A percentile compares a stretch with the other conserved stretches of the same genome.
Conservation (phyloP, 768 basidiomycete genomes). For the Lyophyllum shimeji region DNA sequence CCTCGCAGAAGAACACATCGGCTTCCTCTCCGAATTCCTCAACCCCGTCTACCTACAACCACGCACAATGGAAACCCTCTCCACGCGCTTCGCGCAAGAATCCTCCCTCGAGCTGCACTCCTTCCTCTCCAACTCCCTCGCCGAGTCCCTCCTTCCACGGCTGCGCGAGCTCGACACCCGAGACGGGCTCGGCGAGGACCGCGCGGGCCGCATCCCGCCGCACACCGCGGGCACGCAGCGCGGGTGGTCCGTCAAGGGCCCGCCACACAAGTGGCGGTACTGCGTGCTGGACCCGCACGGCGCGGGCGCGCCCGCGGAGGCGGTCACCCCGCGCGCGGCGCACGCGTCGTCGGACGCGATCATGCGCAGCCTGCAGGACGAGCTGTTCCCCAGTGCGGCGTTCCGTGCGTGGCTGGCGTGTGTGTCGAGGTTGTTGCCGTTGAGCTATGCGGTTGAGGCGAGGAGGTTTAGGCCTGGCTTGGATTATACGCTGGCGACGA, state of each 20-base stretch:
- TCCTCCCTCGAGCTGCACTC: constrained; percentile 87
- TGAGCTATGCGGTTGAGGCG: constrained; percentile 74
- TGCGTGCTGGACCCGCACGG: constrained; percentile 54
- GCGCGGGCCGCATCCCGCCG: constrained; percentile 55
- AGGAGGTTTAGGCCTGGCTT: constrained; percentile 89
- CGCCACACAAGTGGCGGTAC: constrained; percentile 95
- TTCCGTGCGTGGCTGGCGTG: constrained; percentile 89
- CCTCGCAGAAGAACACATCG: constrained; percentile 57
- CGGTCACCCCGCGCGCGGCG: constrained; percentile 53
- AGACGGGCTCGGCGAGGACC: constrained; percentile 61
- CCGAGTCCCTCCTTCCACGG: constrained; percentile 61
- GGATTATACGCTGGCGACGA: constrained; percentile 93
- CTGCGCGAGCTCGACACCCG: constrained; percentile 61
- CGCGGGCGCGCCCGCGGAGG: constrained; percentile 37
- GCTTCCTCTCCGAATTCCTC: constrained; percentile 81
- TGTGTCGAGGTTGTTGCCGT: constrained; percentile 70
- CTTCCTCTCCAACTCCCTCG: constrained; percentile 74
- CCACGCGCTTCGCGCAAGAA: constrained; percentile 78
- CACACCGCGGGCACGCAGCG: constrained; percentile 63
- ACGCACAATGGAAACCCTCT: constrained; percentile 77
- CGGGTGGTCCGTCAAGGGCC: constrained; percentile 76
- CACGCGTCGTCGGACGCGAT: constrained; percentile 56
- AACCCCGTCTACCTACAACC: constrained; percentile 89
- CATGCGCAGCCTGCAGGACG: constrained; percentile 68
- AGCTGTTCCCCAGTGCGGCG: constrained; percentile 75